phyloP scores from a whole-genome alignment of 2,329 filamentous ascomycete species.

The Thielaviopsis cerberus region DNA sequence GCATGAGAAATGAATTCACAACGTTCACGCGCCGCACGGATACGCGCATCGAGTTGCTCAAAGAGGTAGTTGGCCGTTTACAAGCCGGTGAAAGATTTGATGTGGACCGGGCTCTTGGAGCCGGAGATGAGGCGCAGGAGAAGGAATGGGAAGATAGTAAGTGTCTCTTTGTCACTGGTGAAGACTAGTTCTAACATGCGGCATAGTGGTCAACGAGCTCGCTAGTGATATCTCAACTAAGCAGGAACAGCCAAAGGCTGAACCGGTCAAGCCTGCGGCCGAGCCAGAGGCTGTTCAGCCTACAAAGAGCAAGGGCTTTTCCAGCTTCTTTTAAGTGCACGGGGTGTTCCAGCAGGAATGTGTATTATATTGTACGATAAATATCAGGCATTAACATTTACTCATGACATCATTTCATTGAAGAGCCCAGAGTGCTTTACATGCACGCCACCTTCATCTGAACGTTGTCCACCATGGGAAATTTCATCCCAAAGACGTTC shows the following conservation, averaged over 20 bases:
- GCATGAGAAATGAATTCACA: slow-evolving; percentile 55
- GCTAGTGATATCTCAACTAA: not conserved
- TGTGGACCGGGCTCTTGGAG: slow-evolving; percentile 64
- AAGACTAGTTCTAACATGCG: slow-evolving; percentile 10
- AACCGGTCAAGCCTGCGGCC: not conserved
- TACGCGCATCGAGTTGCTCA: slow-evolving; percentile 55
- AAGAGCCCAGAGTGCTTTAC: slow-evolving; percentile 23
- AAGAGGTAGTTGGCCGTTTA: slow-evolving; percentile 55
- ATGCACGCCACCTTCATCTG: not conserved
- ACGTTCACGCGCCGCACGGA: slow-evolving; percentile 60
- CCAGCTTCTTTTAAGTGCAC: slow-evolving; percentile 26
- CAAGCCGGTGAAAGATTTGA: slow-evolving; percentile 62
- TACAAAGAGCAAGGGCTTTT: slow-evolving; percentile 17
- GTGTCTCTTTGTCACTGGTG: slow-evolving; percentile 14
- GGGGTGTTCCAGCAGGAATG: not conserved
- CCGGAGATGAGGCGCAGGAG: slow-evolving; percentile 57
- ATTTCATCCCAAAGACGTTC: slow-evolving; percentile 22
- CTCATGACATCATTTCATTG: slow-evolving; percentile 41
- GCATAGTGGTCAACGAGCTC: slow-evolving; percentile 42
- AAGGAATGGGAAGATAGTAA: slow-evolving; percentile 73
- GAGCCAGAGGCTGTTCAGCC: slow-evolving; percentile 13
- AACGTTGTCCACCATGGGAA: not conserved
- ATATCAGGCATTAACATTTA: slow-evolving; percentile 14
- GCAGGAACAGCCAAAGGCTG: not conserved
- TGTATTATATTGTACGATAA: slow-evolving; percentile 10